These are phyloP conservation scores for Begonia fuchsioides DNA, from an alignment of 306 rosid genomes.

Conservation along the genomic window DNA sequence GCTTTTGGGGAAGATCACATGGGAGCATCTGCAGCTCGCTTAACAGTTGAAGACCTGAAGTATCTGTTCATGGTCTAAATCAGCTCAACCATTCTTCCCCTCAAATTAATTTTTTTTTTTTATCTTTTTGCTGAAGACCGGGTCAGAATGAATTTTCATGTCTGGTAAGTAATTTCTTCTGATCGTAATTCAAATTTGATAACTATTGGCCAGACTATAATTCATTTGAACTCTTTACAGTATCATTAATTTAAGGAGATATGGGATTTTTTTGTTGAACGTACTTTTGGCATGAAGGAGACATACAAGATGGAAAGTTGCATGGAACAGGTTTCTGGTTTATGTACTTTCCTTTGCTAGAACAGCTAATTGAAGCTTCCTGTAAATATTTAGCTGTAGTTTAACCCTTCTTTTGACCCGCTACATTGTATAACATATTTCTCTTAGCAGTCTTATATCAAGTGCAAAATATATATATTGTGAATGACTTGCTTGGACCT, in stretches of 20 bases:
- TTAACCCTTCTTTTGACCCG: too few species aligned
- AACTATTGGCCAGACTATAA: too few species aligned
- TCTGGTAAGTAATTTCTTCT: too few species aligned
- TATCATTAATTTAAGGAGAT: conserved; percentile 2
- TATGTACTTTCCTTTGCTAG: background rate
- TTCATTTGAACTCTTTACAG: too few species aligned
- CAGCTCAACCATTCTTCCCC: conserved; percentile 5
- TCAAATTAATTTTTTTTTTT: conserved; percentile 6
- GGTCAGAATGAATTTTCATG: conserved; percentile 3
- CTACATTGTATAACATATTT: too few species aligned
- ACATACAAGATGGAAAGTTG: too few species aligned
- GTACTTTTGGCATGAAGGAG: background rate
- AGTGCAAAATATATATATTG: too few species aligned
- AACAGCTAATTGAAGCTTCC: background rate
- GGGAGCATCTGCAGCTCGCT: conserved; percentile 60
- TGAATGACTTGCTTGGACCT: too few species aligned
- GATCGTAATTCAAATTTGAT: too few species aligned
- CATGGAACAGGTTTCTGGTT: background rate
- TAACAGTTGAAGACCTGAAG: too few species aligned
- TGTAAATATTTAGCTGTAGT: background rate
- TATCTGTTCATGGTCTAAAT: conserved; percentile 84
- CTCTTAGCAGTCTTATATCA: too few species aligned
- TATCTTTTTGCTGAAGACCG: background rate
- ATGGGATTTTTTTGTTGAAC: conserved; percentile 7
- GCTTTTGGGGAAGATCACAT: conserved; percentile 92